Evolutionary conservation across 116 monocot genomes (phyloP), one percentile per base, ranked within the genome.

Genomic region (Phalaenopsis hybrid): DNA sequence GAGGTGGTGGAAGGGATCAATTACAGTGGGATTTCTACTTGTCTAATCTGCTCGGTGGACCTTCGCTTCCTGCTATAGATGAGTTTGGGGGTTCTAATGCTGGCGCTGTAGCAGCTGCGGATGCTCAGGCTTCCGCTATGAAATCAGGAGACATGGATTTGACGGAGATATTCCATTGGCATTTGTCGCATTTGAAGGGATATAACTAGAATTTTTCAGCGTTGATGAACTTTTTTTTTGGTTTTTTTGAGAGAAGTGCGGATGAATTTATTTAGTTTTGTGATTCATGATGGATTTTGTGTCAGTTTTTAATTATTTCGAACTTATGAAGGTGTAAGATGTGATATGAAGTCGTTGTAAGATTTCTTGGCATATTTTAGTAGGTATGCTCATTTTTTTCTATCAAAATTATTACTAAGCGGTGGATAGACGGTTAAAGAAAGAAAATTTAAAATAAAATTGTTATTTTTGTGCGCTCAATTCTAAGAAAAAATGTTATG

Each of bases 121-220:
- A 34, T 31, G 73, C 11, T 31, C 37, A 34, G 43, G n/a, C n/a
- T 46, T 45, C 75, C 1, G 5, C 44, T 46, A 10, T 75, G 15
- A 75, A 6, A 46, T 18, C 17, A 11, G 45, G 46, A 75, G 75
- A 75, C 21, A 75, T 75, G 75, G 45, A 75, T 75, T 37, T 75
- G 45, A 75, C 46, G n/a, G 75, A 46, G 75, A 75, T 75, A 45
- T 75, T n/a, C 6, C n/a, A 75, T 46, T 75, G 75, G 45, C 75
- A 75, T 45, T 45, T 75, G 20, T 44, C 20, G 3, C 44, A n/a
- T 11, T 75, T 41, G 41, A 15, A 9, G 37, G 37, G 72, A 31
- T 34, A 33, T 25, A 33, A 70, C 70, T 11, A 70, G 9, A 21
- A 41, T 7, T 16, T 31, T 72, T 41, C 13, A 15, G 31, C 41